Conservation (phyloP, 306 rosid species). For the Trifolium dubium region DNA sequence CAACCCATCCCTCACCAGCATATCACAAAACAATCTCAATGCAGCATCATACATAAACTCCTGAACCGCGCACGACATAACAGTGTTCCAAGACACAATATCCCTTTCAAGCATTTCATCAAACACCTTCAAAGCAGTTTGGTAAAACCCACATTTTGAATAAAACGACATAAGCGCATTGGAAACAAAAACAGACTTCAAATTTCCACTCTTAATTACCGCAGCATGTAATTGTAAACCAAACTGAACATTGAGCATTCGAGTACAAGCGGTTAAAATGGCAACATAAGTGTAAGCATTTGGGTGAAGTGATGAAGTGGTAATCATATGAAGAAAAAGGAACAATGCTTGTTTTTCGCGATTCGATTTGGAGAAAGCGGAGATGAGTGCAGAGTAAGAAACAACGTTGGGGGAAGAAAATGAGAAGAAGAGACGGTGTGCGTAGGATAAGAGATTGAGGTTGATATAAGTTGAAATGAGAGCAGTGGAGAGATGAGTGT, state of each 20-base stretch:
- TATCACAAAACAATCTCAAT: conserved; percentile 56
- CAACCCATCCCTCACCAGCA: conserved; percentile 49
- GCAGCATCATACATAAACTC: conserved; percentile 51
- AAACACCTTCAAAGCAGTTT: conserved; percentile 55
- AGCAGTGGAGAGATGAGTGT: conserved; percentile 54
- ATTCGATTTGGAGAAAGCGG: conserved; percentile 69
- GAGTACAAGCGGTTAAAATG: conserved; percentile 68
- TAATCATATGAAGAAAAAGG: conserved; percentile 68
- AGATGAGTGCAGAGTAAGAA: conserved; percentile 69
- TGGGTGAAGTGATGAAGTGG: conserved; percentile 55
- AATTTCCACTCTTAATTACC: conserved; percentile 56
- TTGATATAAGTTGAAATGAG: conserved; percentile 65
- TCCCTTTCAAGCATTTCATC: conserved; percentile 61
- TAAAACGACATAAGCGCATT: conserved; percentile 75
- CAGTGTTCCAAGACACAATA: conserved; percentile 75
- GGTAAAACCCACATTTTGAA: conserved; percentile 53
- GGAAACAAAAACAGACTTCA: conserved; percentile 60
- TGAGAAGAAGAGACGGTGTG: conserved; percentile 53
- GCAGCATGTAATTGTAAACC: conserved; percentile 73
- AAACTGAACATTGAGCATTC: conserved; percentile 46
- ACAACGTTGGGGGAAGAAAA: conserved; percentile 62
- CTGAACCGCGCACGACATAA: conserved; percentile 55
- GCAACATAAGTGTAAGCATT: conserved; percentile 78
- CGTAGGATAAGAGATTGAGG: conserved; percentile 59
- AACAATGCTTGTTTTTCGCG: conserved; percentile 58